Evolutionary conservation across 2,329 filamentous ascomycete species (phyloP).

Genomic region (Xylaria sp.): DNA sequence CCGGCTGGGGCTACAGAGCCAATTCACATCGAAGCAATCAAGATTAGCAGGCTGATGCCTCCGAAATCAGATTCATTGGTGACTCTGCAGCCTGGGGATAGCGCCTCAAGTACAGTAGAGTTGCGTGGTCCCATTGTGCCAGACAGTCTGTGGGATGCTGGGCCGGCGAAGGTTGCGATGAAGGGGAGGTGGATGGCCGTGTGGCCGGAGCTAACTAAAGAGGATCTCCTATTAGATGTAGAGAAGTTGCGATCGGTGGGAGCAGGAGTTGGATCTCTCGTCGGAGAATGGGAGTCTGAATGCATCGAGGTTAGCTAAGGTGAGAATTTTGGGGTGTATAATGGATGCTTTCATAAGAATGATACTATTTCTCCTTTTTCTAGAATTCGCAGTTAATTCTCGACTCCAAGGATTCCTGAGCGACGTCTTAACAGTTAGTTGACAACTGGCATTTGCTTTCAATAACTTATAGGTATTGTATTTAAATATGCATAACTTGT

Average conservation of each 20-base stretch:
- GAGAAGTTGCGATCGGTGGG: slow-evolving; percentile 13
- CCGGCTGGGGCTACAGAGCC: slow-evolving; percentile 1
- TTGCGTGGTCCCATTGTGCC: slow-evolving; percentile 11
- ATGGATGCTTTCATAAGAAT: too few species aligned
- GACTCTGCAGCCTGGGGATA: slow-evolving; percentile 11
- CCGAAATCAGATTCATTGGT: slow-evolving; percentile 18
- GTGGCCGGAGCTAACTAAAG: slow-evolving; percentile 17
- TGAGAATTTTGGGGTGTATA: not conserved
- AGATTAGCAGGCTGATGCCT: slow-evolving; percentile 19
- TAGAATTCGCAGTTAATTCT: too few species aligned
- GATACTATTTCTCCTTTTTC: too few species aligned
- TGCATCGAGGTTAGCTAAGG: slow-evolving; percentile 5
- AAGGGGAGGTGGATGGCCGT: slow-evolving; percentile 26
- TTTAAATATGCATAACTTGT: too few species aligned
- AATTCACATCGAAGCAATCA: slow-evolving; percentile 15
- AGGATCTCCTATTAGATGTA: slow-evolving; percentile 8
- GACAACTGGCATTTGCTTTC: too few species aligned
- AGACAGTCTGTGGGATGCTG: not conserved
- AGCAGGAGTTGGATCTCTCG: slow-evolving; percentile 10
- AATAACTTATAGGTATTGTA: too few species aligned
- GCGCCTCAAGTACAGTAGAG: slow-evolving; percentile 1
- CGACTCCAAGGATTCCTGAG: too few species aligned
- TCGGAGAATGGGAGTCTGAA: slow-evolving; percentile 22
- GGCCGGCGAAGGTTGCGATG: slow-evolving; percentile 16
- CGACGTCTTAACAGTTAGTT: too few species aligned